These are phyloP conservation scores for Euclidium syriacum DNA, from an alignment of 345 rosid species.

Conservation along the genomic window DNA sequence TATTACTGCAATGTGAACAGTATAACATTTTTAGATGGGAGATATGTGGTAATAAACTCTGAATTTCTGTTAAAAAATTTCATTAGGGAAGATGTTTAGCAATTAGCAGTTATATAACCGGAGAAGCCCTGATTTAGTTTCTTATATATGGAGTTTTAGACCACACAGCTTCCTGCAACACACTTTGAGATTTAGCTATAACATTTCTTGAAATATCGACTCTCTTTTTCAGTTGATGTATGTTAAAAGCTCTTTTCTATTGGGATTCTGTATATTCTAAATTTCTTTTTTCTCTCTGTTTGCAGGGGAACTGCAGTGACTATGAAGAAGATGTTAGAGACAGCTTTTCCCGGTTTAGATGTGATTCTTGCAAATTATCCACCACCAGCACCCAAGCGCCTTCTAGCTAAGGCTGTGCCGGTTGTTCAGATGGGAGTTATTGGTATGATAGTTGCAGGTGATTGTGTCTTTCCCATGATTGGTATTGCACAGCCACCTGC, in stretches of 20 bases:
- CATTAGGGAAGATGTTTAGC: background rate
- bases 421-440: constrained; percentile 57
- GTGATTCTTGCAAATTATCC: constrained; percentile 66
- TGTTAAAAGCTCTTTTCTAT: too few species aligned
- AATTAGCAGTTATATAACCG: background rate
- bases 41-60: background rate
- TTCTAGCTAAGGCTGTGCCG: constrained; percentile 49
- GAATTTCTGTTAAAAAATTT: background rate
- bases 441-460: constrained; percentile 60
- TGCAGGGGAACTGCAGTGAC: constrained; percentile 58
- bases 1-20: background rate
- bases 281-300: background rate
- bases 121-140: background rate
- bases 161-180: background rate
- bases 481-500: constrained; percentile 55
- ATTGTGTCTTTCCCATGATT: constrained; percentile 57
- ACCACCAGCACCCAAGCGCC: constrained; percentile 50
- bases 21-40: background rate
- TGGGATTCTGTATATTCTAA: background rate
- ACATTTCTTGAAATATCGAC: background rate
- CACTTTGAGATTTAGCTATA: background rate
- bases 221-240: background rate
- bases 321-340: constrained; percentile 70
- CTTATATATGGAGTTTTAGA: background rate
- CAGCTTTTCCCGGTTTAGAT: constrained; percentile 59